Base-by-base conservation (phyloP, 768 basidiomycete species). In the Mycena venus region DNA sequence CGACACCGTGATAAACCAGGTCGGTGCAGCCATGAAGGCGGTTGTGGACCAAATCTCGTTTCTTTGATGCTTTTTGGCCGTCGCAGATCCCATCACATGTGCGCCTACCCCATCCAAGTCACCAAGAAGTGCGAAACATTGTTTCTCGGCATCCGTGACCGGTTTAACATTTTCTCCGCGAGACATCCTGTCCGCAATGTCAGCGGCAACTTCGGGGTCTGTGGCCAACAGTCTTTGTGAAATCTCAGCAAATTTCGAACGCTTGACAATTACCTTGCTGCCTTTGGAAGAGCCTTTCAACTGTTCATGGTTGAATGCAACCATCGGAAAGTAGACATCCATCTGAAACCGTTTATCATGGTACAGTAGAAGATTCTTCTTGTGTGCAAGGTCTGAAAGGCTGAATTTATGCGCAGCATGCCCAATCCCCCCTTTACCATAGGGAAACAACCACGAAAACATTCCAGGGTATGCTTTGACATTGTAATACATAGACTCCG, bases 31-130 rank as follows among this genome's bases (percentile, higher is more conserved):
- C 10, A 61, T 42, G 27, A 70, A 67, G 21, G 72, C 68, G 23
- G 80, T 76, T 1, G 80, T 36, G 3, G 82, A 83, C 82, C 82
- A 83, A 1, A 83, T 79, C 53, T 86, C 82, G 75, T 80, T 82
- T 19, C 78, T 47, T 76, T 78, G 77, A 34, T 82, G 72, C 38
- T 83, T 81, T 64, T 83, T 84, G 9, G 62, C 68, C 2, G 80
- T 79, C 4, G 75, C 36, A 1, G 84, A 85, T 0, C 83, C 83
- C 12, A 75, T 40, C 0, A 84, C 80, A 21, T 82, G 74, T 0
- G 81, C 81, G 4, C 76, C 81, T 5, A 89, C 78, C 64, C 80
- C 78, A 60, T 88, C 84, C 0, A 88, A 31, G 44, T 85, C 80
- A 19, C 77, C 32, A 0, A 88, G 53, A 0, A 88, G 31, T 1